Base-by-base conservation (phyloP, 768 basidiomycete species). In the Sarcomyxa edulis region DNA sequence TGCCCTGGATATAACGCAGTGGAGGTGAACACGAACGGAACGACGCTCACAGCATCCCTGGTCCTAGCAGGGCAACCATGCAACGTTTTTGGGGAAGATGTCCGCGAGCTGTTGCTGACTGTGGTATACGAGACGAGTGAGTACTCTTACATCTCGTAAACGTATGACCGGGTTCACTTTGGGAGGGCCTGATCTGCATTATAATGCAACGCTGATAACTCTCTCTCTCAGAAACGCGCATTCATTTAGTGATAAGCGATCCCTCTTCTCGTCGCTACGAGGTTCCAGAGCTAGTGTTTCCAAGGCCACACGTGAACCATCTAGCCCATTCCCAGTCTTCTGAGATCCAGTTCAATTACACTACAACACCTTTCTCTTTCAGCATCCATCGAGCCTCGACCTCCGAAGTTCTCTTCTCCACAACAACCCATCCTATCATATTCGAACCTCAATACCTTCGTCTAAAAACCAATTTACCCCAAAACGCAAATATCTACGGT, bases 401-500 rank as follows among this genome's bases (percentile, higher is more conserved):
- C 2, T 46, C 49, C n/a, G 78, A 83, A 48, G 62, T 75, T 3
- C 62, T 85, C 11, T 84, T 82, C 62, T 72, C 76, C 12, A 83
- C 81, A 3, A 64, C 66, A 2, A 64, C 66, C 7, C 69, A 79
- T 48, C 66, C 83, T 1, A 57, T 86, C 55, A 76, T 91, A 45
- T 88, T 82, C 49, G 82, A 86, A 47, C 73, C 81, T 2, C 85
- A 87, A 56, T 89, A 83, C 52, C 66, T 89, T 9, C 80, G 84
- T 36, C 61, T 89, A 45, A 80, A 83, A 53, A 83, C 82, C 12
- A 54, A 51, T 31, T 56, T 89, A 0, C 79, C 83, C 1, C 37
- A 54, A 3, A 55, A 72, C 29, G 72, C 85, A 19, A 86, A 87
- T 55, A 72, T 88, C 39, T 87, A 85, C 52, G 87, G 87, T 2